Evolutionary conservation across 225 moss, liverwort and hornwort species (phyloP), one percentile per base, ranked within the genome.

Genomic region (Climacium dendroides): DNA sequence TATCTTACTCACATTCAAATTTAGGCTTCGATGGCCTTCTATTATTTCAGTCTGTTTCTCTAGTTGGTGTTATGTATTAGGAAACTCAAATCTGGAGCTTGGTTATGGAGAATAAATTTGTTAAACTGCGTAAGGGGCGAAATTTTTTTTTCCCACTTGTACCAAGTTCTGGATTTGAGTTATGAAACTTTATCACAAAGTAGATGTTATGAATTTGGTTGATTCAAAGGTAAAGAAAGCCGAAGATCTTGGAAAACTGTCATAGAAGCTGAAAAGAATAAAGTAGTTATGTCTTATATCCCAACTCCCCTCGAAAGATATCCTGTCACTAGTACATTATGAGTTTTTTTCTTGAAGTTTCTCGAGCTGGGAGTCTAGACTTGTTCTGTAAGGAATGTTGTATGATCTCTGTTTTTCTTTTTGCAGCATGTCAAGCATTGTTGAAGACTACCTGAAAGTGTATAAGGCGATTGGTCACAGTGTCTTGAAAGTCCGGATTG

Each of bases 351-450:
- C 65, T 78, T 77, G 25, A 77, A 54, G 25, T 25, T 77, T 77
- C 45, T 69, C 9, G 20, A 87, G 39, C 30, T 79, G 43, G 71
- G 65, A 55, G 55, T 72, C 13, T 15, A 41, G 45, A 53, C 53
- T 80, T 63, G 26, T 39, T 82, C 32, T 24, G 65, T 48, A 29
- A 78, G 72, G 78, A 69, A 41, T 79, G 15, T 34, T 75, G 25
- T n/a, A 43, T 52, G 35, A 84, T 72, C 24, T 88, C 26, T 81
- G 24, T 85, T 74, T 81, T 79, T 59, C 39, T 82, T 30, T 77
- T 58, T 90, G 88, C 94, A 97, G 96, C 82, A 93, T 97, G 85
- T 95, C 95, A 26, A 87, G 90, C 69, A 90, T 97, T 81, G 88
- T 96, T 88, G 90, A 90, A 74, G 95, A 91, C 90, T 97, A 92